phyloP scores from a whole-genome alignment of 176 grass and related monocot species.

The Aechmea fasciata region DNA sequence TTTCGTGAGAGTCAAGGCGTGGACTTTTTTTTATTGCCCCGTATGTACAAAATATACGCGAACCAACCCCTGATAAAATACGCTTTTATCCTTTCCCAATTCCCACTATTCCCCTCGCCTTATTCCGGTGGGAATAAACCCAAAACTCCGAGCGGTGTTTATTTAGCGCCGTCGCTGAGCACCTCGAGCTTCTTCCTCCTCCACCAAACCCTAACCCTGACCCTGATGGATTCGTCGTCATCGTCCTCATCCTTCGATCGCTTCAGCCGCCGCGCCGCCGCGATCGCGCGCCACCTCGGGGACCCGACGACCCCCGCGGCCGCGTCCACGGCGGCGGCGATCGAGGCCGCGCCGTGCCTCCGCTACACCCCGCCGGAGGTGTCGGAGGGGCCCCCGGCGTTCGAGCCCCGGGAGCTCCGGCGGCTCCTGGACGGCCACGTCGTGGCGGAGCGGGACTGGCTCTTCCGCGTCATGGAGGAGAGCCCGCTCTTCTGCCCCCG shows the following conservation, averaged over 20 bases:
- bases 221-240: background rate
- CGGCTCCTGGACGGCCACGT: constrained; percentile 55
- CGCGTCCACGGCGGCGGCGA: constrained; percentile 1
- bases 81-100: too few species aligned
- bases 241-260: background rate
- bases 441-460: constrained; percentile 45
- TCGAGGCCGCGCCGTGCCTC: constrained; percentile 40
- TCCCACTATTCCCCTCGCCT: too few species aligned
- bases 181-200: too few species aligned
- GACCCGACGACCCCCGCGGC: background rate
- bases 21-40: too few species aligned
- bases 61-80: too few species aligned
- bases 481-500: constrained; percentile 55
- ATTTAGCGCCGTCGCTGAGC: too few species aligned
- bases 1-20: too few species aligned
- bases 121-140: too few species aligned
- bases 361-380: constrained; percentile 46
- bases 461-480: constrained; percentile 60
- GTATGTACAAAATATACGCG: too few species aligned
- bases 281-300: constrained; percentile 37
- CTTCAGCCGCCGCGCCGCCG: constrained; percentile 24
- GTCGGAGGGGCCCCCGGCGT: constrained; percentile 27
- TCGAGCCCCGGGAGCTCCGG: constrained; percentile 31
- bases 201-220: background rate
- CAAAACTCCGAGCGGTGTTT: too few species aligned